Evolutionary conservation across 352 stramenopile genomes (phyloP), one percentile per base, ranked within the genome.

Genomic region (Phytophthora hybrid): DNA sequence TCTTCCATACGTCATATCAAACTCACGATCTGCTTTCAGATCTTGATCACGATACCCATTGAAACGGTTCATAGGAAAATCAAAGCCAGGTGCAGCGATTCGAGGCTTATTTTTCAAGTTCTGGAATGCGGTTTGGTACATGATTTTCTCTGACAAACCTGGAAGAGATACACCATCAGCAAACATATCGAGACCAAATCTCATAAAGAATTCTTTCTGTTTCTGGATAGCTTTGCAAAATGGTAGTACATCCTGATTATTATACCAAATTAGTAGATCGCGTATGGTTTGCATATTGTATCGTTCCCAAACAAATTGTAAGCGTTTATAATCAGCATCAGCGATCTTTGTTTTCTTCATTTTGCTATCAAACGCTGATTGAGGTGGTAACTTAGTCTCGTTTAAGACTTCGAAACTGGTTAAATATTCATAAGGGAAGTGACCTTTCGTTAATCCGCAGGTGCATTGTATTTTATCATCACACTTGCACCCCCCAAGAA

Each of bases 351-450:
- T 52, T 19, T n/a, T n/a, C n/a, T 52, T 52, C 1, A 52, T 8
- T 23, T 52, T n/a, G 5, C 3, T 19, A 21, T 52, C 44, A n/a
- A 52, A 52, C 4, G 44, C 44, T 19, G 44, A 52, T 23, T 14
- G 13, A 6, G 1, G 11, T 21, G 44, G 44, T 52, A 52, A 23
- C 14, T 23, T n/a, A 8, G 14, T 52, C 44, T 26, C 23, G 23
- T 26, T 26, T 26, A 26, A 26, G 23, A 26, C 23, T 26, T 26
- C 23, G 14, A 47, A 39, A 32, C 26, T 76, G 1, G 59, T 77
- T 10, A 80, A 69, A 23, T 77, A 80, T 21, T 80, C 71, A 32
- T 77, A 80, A 31, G 52, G 59, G 32, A 80, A 77, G 18, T 63
- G 8, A 44, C 74, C 74, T 19, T 75, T 80, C 0, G 29, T 37